Evolutionary conservation across 257 asterid genomes (phyloP), one percentile per base, ranked within the genome.

Genomic region (Ajuga chamaepitys): DNA sequence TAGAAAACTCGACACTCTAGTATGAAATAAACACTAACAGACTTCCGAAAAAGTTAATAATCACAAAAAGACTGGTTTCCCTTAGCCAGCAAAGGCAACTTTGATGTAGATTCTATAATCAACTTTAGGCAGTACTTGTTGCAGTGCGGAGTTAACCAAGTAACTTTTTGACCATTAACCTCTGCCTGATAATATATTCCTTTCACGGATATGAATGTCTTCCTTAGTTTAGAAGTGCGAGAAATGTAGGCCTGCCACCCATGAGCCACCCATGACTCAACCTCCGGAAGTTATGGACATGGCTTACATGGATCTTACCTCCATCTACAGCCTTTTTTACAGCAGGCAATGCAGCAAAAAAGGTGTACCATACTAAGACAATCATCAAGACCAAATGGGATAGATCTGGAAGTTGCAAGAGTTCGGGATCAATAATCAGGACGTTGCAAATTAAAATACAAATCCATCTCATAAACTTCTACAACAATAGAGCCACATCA

Each of bases 111-210:
- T 79, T 44, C 88, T 84, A 67, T 80, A 94, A 78, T 94, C 99
- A 56, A 94, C 99, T 46, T 86, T 95, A 38, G 99, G 95, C 62
- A 94, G 76, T 52, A 90, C 97, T 88, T 94, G 99, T 69, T 94
- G 99, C 82, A 90, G 70, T 94, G 99, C 7, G 99, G 99, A 77
- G 97, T 86, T 74, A 94, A 80, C 99, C 99, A 94, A 8, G 99
- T 94, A 77, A 94, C 57, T 62, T 80, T 88, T 78, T 94, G 99
- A 21, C 99, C 99, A 41, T 90, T 95, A 35, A 94, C 75, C 74
- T 84, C 97, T 7, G 99, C 99, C 99, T 93, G 97, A 74, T 90
- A 94, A 73, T 90, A 90, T 63, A 94, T 88, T 71, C 99, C 99
- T 81, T 94, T 94, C 46, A 94, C 97, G 32, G 99, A 90, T 68